Evolutionary conservation across 192 early-diverging fungal species (phyloP).

Genomic region (Mycoemilia scoparia): DNA sequence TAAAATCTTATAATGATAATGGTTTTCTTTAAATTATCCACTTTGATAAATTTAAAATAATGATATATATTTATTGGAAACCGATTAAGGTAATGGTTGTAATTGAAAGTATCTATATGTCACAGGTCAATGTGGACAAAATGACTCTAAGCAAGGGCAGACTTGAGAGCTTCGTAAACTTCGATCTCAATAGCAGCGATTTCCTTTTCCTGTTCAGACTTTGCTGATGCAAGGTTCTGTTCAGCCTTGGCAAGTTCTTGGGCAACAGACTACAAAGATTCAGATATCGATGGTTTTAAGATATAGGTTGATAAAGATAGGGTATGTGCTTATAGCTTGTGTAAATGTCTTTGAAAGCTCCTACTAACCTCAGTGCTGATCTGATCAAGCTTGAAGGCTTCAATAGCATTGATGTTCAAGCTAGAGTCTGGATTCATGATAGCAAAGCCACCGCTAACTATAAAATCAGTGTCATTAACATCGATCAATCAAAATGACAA

Average conservation of each 20-base stretch:
- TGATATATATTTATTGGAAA: too few relatives aligned
- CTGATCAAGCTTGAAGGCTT: constrained; percentile 78
- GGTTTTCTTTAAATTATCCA: too few relatives aligned
- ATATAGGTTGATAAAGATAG: background rate
- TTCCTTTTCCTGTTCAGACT: constrained; percentile 60
- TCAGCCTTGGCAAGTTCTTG: constrained; percentile 65
- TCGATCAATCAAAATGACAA: constrained; percentile 1
- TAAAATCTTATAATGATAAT: too few relatives aligned
- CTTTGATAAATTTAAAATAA: too few relatives aligned
- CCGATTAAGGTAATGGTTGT: too few relatives aligned
- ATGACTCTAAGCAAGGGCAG: constrained; percentile 43
- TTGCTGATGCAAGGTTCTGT: constrained; percentile 35
- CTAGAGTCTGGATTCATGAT: constrained; percentile 90
- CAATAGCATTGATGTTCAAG: constrained; percentile 92
- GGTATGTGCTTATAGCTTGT: too few relatives aligned
- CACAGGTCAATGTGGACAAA: too few relatives aligned
- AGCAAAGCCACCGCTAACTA: constrained; percentile 92
- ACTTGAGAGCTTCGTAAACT: constrained; percentile 70
- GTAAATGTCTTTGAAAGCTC: too few relatives aligned
- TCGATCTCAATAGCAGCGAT: constrained; percentile 74
- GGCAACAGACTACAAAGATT: constrained; percentile 41
- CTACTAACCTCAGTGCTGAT: constrained; percentile 43
- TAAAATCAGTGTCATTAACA: too few relatives aligned
- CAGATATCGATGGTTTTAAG: constrained; percentile 8
- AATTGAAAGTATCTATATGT: too few relatives aligned